Evolutionary conservation across 176 grass and related monocot genomes (phyloP).

Genomic region (Zizania latifolia): DNA sequence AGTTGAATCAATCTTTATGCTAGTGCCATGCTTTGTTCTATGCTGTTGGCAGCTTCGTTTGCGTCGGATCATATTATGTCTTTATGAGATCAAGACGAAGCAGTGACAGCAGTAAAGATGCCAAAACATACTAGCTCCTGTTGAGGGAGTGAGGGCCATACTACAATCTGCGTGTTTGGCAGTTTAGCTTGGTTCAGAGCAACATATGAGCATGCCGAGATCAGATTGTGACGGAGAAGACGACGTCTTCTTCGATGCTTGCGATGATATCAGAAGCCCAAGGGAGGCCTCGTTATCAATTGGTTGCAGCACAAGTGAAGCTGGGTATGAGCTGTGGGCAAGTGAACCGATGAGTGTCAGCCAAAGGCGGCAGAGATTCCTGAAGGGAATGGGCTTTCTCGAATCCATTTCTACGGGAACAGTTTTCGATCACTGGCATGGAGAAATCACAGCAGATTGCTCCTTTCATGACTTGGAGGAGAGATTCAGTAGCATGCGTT

Average conservation of each 20-base stretch:
- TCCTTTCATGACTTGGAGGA: conserved; percentile 24
- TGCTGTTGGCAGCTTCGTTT: background rate
- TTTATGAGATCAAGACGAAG: background rate
- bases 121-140: background rate
- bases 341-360: conserved; percentile 40
- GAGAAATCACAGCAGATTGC: background rate
- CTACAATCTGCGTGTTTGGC: background rate
- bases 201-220: conserved; percentile 34
- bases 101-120: background rate
- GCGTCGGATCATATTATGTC: background rate
- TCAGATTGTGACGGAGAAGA: conserved; percentile 28
- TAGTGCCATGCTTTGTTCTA: background rate
- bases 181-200: background rate
- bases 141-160: background rate
- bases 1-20: background rate
- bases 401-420: conserved; percentile 20
- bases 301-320: conserved; percentile 19
- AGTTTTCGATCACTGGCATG: background rate
- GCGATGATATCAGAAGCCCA: conserved; percentile 28
- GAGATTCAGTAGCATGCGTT: conserved; percentile 20
- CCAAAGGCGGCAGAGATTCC: conserved; percentile 56
- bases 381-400: conserved; percentile 46
- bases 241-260: conserved; percentile 51
- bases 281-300: conserved; percentile 12
- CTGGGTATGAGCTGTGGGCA: conserved; percentile 42